Evolutionary conservation across 495 filamentous ascomycete genomes (phyloP).

Genomic region (Clavariopsis aquatica): DNA sequence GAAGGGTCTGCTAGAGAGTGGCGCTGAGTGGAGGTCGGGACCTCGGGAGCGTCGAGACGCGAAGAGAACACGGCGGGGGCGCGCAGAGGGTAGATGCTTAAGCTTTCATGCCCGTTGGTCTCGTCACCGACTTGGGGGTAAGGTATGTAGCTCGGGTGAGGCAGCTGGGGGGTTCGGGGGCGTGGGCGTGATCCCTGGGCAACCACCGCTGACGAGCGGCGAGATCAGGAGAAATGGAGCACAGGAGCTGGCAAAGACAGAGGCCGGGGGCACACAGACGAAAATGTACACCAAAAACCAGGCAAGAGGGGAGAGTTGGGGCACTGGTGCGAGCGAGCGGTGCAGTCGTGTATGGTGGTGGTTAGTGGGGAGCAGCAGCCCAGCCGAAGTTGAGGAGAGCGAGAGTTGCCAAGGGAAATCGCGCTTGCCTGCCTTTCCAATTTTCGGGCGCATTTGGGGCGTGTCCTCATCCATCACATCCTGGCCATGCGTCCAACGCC

Average conservation of each 20-base stretch:
- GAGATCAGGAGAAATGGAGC: constrained; percentile 26
- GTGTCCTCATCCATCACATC: background rate
- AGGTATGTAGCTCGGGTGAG: background rate
- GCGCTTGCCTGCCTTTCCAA: constrained; percentile 12
- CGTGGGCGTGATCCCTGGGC: constrained; percentile 20
- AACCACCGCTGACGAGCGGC: constrained; percentile 29
- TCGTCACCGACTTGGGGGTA: background rate
- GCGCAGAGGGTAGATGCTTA: constrained; percentile 4
- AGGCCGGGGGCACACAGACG: constrained; percentile 9
- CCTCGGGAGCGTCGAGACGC: constrained; percentile 25
- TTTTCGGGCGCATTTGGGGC: constrained; percentile 2
- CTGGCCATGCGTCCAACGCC: constrained; percentile 10
- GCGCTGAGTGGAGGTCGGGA: constrained; percentile 2
- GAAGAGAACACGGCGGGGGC: constrained; percentile 31
- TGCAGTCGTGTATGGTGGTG: constrained; percentile 5
- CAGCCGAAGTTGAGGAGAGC: background rate
- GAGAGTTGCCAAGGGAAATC: background rate
- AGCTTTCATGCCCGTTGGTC: constrained; percentile 17
- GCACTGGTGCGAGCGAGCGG: constrained; percentile 1
- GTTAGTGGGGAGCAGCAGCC: background rate
- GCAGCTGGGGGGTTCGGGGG: background rate
- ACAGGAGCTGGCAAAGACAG: constrained; percentile 4
- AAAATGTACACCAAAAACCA: background rate
- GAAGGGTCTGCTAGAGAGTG: constrained; percentile 18
- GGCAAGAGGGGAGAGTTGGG: background rate